Evolutionary conservation across 768 basidiomycete genomes (phyloP).

Genomic region (Suillus bovinus): DNA sequence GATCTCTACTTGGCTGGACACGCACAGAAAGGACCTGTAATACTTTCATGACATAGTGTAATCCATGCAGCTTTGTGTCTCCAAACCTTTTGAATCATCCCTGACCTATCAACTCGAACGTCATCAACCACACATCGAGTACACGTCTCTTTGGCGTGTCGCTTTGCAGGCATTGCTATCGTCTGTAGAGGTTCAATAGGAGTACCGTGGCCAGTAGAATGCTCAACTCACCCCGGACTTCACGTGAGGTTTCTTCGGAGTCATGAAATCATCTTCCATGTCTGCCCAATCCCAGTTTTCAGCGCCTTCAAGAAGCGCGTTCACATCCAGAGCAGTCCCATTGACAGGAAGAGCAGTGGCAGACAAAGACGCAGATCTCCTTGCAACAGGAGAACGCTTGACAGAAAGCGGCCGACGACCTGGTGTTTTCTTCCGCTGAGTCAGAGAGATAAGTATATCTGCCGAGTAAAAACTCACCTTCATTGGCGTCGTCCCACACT

Average conservation of each 20-base stretch:
- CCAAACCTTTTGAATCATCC: slow-evolving; percentile 44
- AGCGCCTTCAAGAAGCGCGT: slow-evolving; percentile 56
- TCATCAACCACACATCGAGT: slow-evolving; percentile 58
- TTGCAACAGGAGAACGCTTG: slow-evolving; percentile 15
- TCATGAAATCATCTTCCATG: slow-evolving; percentile 48
- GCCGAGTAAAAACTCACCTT: slow-evolving; percentile 12
- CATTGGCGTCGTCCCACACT: slow-evolving; percentile 25
- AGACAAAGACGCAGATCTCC: slow-evolving; percentile 15
- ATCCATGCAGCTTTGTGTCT: background rate
- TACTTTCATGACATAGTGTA: slow-evolving; percentile 7
- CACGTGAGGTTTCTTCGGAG: slow-evolving; percentile 42
- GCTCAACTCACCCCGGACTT: slow-evolving; percentile 21
- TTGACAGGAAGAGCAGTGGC: background rate
- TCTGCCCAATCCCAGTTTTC: slow-evolving; percentile 73
- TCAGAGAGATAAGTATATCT: slow-evolving; percentile 7
- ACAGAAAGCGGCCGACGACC: slow-evolving; percentile 21
- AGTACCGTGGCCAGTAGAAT: background rate
- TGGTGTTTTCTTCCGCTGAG: slow-evolving; percentile 14
- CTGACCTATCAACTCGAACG: slow-evolving; percentile 38
- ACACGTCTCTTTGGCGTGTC: slow-evolving; percentile 37
- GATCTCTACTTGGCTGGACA: slow-evolving; percentile 38
- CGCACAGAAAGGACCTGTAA: slow-evolving; percentile 53
- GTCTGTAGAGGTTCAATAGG: slow-evolving; percentile 19
- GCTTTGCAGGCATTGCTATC: slow-evolving; percentile 11
- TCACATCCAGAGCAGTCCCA: slow-evolving; percentile 43